phyloP scores from a whole-genome alignment of 805 yeast genomes.

The Barnettozyma sp. region DNA sequence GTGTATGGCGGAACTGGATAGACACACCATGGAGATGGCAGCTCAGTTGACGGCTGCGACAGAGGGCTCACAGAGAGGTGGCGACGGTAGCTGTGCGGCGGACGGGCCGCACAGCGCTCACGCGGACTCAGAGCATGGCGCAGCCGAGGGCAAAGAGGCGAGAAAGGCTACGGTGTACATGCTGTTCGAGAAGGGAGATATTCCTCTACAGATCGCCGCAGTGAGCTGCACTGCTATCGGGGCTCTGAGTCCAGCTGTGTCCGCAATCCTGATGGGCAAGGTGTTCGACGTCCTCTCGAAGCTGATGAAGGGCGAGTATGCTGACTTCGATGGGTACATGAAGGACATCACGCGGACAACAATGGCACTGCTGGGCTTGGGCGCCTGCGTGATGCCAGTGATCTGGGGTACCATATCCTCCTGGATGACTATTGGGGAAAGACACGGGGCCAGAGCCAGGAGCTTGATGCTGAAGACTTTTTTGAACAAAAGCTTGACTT shows the following conservation, averaged over 20 bases:
- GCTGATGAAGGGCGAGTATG: conserved; percentile 29
- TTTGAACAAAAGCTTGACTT: conserved; percentile 40
- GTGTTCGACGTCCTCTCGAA: conserved; percentile 43
- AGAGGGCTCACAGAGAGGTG: too few species aligned
- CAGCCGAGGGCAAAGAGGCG: too few species aligned
- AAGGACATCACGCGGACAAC: conserved; percentile 32
- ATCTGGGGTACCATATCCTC: conserved; percentile 48
- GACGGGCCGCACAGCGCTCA: too few species aligned
- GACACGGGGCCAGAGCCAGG: conserved; percentile 55
- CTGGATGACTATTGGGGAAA: conserved; percentile 72
- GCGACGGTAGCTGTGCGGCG: too few species aligned
- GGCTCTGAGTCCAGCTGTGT: conserved; percentile 54
- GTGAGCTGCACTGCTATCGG: conserved; percentile 37
- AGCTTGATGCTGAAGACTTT: conserved; percentile 36
- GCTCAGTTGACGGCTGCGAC: too few species aligned
- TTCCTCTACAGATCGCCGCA: conserved; percentile 24
- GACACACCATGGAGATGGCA: too few species aligned
- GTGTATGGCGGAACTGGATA: too few species aligned
- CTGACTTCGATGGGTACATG: conserved; percentile 28
- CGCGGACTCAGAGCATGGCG: too few species aligned
- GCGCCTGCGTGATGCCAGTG: conserved; percentile 37
- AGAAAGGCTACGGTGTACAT: conserved; percentile 18
- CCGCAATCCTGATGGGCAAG: conserved; percentile 60
- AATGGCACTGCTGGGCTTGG: conserved; percentile 39
- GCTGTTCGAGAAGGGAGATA: conserved; percentile 22